Percentiles rank a stretch among this genome's conserved stretches.
phyloP scores from a whole-genome alignment of 2,329 filamentous ascomycete genomes.

The Neopestalotiopsis rosae region DNA sequence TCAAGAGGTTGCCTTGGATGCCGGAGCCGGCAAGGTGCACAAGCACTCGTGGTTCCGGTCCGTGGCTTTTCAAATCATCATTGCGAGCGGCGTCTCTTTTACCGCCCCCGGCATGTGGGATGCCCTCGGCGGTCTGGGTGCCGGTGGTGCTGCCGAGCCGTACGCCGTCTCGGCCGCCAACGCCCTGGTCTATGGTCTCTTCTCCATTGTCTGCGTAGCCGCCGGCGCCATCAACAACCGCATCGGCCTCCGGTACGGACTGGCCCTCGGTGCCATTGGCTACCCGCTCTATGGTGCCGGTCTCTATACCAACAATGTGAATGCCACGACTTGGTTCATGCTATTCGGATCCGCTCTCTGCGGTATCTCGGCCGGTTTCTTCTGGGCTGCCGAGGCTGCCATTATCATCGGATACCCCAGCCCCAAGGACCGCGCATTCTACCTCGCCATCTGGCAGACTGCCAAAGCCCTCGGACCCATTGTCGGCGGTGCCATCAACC shows the following conservation, averaged over 20 bases:
- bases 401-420: slow-evolving; percentile 70
- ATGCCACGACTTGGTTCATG: slow-evolving; percentile 66
- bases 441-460: slow-evolving; percentile 56
- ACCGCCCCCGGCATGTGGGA: slow-evolving; percentile 48
- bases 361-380: slow-evolving; percentile 67
- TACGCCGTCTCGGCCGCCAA: slow-evolving; percentile 51
- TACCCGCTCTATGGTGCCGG: slow-evolving; percentile 70
- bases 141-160: slow-evolving; percentile 46
- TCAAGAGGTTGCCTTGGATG: background rate
- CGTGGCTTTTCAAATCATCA: slow-evolving; percentile 43
- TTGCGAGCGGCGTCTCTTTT: slow-evolving; percentile 46
- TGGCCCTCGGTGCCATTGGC: slow-evolving; percentile 55
- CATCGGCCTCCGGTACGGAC: slow-evolving; percentile 43
- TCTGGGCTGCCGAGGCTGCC: slow-evolving; percentile 72
- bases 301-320: slow-evolving; percentile 69
- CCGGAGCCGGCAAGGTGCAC: background rate
- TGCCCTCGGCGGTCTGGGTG: slow-evolving; percentile 48
- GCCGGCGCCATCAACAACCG: slow-evolving; percentile 43
- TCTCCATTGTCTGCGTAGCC: slow-evolving; percentile 48
- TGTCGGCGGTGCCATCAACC: slow-evolving; percentile 55
- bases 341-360: slow-evolving; percentile 66
- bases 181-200: slow-evolving; percentile 49
- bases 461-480: slow-evolving; percentile 48
- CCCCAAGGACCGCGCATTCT: slow-evolving; percentile 61
- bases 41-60: slow-evolving; percentile 35